phyloP scores from a whole-genome alignment of 225 moss, liverwort and hornwort species.

The Pseudisothecium myosuroides region DNA sequence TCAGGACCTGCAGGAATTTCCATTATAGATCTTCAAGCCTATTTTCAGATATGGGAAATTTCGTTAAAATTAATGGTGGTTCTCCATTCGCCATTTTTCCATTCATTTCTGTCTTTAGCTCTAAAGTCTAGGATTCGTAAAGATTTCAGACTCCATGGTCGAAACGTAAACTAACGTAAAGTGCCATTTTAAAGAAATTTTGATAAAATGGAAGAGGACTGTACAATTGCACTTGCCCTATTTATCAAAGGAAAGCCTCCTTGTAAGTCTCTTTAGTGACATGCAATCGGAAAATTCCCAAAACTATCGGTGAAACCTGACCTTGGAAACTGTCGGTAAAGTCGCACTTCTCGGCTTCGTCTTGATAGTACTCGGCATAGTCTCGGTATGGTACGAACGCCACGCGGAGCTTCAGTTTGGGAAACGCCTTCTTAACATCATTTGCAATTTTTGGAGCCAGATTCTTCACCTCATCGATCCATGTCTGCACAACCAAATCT shows the following conservation, averaged over 20 bases:
- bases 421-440: slow-evolving; percentile 29
- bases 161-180: too few relatives aligned
- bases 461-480: slow-evolving; percentile 18
- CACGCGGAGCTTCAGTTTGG: slow-evolving; percentile 23
- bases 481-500: background rate
- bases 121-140: too few relatives aligned
- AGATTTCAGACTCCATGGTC: too few relatives aligned
- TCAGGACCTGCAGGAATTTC: background rate
- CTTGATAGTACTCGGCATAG: slow-evolving; percentile 20
- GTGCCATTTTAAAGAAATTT: too few relatives aligned
- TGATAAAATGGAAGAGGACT: too few relatives aligned
- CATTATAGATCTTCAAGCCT: background rate
- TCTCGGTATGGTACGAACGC: slow-evolving; percentile 49
- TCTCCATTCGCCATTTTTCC: too few relatives aligned
- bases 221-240: background rate
- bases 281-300: background rate
- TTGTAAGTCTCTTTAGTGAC: background rate
- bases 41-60: background rate
- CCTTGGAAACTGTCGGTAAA: slow-evolving; percentile 19
- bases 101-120: too few relatives aligned
- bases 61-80: too few relatives aligned
- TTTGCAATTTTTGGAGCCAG: slow-evolving; percentile 28
- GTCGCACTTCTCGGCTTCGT: slow-evolving; percentile 31
- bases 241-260: background rate
- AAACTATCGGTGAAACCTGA: background rate